Percentiles rank a stretch among this genome's conserved stretches.
phyloP scores from a whole-genome alignment of 2,329 filamentous ascomycete species.

The Trichoderma koningii region DNA sequence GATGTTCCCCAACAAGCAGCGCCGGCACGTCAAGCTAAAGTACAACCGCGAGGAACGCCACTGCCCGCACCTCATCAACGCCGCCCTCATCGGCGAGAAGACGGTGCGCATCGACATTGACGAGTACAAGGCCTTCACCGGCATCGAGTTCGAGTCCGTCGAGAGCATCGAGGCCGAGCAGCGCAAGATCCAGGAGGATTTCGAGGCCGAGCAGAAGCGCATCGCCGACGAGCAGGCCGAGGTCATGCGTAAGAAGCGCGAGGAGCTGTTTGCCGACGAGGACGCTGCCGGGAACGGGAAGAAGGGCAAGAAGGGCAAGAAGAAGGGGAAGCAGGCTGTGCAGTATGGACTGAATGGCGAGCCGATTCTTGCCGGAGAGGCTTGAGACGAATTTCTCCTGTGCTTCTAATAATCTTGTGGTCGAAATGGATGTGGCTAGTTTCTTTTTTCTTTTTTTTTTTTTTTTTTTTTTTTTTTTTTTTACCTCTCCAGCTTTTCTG shows the following conservation, averaged over 20 bases:
- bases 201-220: constrained; percentile 48
- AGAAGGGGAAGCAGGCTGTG: constrained; percentile 38
- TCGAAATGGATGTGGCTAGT: too few species aligned
- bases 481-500: too few species aligned
- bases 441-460: neutral
- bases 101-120: constrained; percentile 60
- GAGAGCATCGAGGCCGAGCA: constrained; percentile 60
- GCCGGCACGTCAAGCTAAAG: constrained; percentile 77
- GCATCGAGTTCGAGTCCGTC: constrained; percentile 56
- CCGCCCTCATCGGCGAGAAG: constrained; percentile 63
- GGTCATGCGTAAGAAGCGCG: constrained; percentile 50
- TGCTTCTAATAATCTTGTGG: neutral
- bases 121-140: constrained; percentile 59
- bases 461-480: neutral
- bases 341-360: constrained; percentile 44
- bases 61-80: constrained; percentile 64
- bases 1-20: constrained; percentile 71
- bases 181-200: constrained; percentile 49
- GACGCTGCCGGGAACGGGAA: constrained; percentile 35
- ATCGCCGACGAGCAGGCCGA: constrained; percentile 51
- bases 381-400: constrained; percentile 1
- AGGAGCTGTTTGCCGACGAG: constrained; percentile 52
- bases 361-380: constrained; percentile 37
- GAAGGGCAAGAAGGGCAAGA: constrained; percentile 41
- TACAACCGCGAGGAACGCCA: constrained; percentile 77